Evolutionary conservation across 176 grass and related monocot genomes (phyloP).

Genomic region (Eragrostis curvula): DNA sequence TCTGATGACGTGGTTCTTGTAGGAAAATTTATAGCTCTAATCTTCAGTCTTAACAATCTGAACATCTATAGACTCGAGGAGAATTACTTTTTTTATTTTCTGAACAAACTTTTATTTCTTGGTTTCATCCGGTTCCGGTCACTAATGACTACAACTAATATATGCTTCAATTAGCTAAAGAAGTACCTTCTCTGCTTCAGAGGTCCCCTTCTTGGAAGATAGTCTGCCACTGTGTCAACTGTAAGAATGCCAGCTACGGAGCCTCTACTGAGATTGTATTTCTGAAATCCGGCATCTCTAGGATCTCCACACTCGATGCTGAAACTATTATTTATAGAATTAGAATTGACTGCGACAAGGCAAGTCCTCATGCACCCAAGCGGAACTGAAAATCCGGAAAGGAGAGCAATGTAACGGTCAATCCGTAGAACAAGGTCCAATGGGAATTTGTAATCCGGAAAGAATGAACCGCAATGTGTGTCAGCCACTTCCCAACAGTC

Average conservation of each 20-base stretch:
- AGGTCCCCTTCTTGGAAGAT: constrained; percentile 86
- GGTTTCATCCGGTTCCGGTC: background rate
- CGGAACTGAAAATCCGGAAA: constrained; percentile 77
- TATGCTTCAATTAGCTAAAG: constrained; percentile 12
- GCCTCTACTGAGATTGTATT: constrained; percentile 53
- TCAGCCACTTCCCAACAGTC: constrained; percentile 98
- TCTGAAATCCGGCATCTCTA: constrained; percentile 50
- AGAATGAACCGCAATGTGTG: constrained; percentile 95
- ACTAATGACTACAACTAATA: background rate
- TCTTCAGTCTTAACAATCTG: background rate
- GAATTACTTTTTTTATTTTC: background rate
- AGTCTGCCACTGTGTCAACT: constrained; percentile 80
- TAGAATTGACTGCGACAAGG: constrained; percentile 67
- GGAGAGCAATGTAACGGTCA: constrained; percentile 72
- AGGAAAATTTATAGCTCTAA: constrained; percentile 5
- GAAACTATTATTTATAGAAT: constrained; percentile 36
- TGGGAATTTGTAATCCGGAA: constrained; percentile 82
- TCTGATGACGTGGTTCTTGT: background rate
- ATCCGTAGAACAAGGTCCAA: constrained; percentile 85
- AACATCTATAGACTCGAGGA: background rate
- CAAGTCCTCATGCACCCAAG: constrained; percentile 89
- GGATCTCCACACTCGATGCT: constrained; percentile 63
- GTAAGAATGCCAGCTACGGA: constrained; percentile 86
- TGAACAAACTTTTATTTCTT: background rate
- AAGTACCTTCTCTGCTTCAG: constrained; percentile 89